Evolutionary conservation across 768 basidiomycete species (phyloP), one percentile per base, ranked within the genome.

Genomic region (Mycena olivaceomarginata): DNA sequence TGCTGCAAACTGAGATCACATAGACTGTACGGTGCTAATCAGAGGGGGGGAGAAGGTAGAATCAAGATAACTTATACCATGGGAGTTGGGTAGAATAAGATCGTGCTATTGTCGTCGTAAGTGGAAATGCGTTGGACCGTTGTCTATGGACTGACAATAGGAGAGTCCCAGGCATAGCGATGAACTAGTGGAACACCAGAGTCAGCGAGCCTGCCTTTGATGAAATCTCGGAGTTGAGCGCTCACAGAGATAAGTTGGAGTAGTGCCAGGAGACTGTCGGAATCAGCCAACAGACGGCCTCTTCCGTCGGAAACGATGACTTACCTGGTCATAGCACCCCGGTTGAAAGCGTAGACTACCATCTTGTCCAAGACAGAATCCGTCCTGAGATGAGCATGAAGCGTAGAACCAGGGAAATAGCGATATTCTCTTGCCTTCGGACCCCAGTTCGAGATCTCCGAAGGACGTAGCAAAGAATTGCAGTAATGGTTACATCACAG

Each of bases 401-500:
- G n/a, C 20, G 20, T 16, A 10, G 18, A 20, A 6, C 18, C 20
- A 20, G 7, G 16, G 8, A 53, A 6, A 53, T 20, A 7, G 5
- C 20, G 51, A 20, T 6, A 53, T 53, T 5, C 2, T 16, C 18
- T n/a, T 53, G 20, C 57, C 57, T 60, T 12, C 25, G 57, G 5
- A 60, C 10, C 1, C 57, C 57, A 6, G 57, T 60, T 37, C 57
- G 25, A 37, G 57, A 31, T 13, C 3, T 37, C 22, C 57, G 25
- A 31, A 60, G 16, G 16, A 60, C 37, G 22, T 60, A 60, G 13
- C 57, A 37, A 37, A 60, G 57, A 6, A 60, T 60, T 37, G 57
- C 57, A 60, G 57, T 60, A 2, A 60, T 60, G 12, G 31, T 60
- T 37, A 60, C 16, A 60, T 60, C 57, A 15, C 57, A 60, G 57